Percentiles rank a stretch among this genome's conserved stretches.
Conservation (phyloP, 2,329 filamentous ascomycete genomes). For the Aspergillus pseudoterreus region DNA sequence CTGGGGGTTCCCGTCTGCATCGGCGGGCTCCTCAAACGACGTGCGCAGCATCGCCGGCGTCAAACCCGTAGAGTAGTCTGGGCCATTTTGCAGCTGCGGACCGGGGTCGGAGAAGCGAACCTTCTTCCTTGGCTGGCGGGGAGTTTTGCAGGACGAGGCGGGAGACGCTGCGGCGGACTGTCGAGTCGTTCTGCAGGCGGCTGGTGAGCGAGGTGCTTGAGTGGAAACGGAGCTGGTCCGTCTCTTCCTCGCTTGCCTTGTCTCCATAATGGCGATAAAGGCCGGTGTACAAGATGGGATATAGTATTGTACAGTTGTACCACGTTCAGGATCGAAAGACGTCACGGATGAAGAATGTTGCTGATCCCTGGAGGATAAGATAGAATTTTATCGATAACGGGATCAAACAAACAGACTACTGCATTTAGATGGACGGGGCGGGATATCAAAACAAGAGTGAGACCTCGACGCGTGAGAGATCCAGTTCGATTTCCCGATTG, state of each 20-base stretch:
- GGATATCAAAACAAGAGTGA: not conserved
- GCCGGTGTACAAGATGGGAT: not conserved
- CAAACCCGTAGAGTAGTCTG: conserved; percentile 37
- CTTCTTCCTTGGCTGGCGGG: conserved; percentile 36
- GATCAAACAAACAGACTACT: conserved; percentile 2
- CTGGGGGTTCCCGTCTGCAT: conserved; percentile 18
- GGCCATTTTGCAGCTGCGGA: conserved; percentile 20
- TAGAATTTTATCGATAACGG: not conserved
- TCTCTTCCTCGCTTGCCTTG: conserved; percentile 25
- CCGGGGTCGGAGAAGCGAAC: conserved; percentile 46
- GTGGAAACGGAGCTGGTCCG: conserved; percentile 18
- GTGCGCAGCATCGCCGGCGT: conserved; percentile 43
- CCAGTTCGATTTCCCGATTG: conserved; percentile 11
- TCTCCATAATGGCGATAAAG: conserved; percentile 18
- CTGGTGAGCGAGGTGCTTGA: conserved; percentile 4
- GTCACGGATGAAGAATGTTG: not conserved
- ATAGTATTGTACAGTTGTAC: no score
- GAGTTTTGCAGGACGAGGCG: conserved; percentile 18
- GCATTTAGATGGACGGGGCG: not conserved
- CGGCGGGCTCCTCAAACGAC: conserved; percentile 28
- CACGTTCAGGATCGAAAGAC: not conserved
- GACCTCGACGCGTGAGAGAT: conserved; percentile 15
- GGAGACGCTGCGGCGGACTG: not conserved
- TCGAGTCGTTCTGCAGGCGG: conserved; percentile 4
- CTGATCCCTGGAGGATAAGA: not conserved